A percentile compares a stretch with the other conserved stretches of the same genome.
Conservation (phyloP, 352 stramenopile genomes). For the Globisporangium rhizosaccharum region DNA sequence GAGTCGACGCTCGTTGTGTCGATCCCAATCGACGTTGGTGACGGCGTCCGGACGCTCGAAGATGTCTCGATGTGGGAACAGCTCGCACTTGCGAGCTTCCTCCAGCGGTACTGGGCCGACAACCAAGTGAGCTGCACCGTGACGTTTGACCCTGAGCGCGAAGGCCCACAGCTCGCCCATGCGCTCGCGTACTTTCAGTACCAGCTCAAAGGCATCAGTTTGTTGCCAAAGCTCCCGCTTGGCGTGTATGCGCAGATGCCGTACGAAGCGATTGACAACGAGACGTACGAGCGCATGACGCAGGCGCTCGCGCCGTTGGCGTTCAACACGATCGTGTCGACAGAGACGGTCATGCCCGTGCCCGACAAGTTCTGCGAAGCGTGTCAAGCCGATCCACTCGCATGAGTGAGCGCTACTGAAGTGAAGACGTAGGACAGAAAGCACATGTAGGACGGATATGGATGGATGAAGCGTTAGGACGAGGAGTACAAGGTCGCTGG, state of each 20-base stretch:
- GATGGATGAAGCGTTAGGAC: too few relatives aligned
- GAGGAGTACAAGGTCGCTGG: too few relatives aligned
- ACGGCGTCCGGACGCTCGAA: slow-evolving; percentile 75
- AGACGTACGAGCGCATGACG: slow-evolving; percentile 52
- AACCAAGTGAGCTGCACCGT: slow-evolving; percentile 94
- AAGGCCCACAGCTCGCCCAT: slow-evolving; percentile 71
- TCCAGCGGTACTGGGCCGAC: slow-evolving; percentile 93
- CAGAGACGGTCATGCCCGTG: slow-evolving; percentile 27
- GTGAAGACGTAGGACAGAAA: too few relatives aligned
- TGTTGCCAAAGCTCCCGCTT: slow-evolving; percentile 77
- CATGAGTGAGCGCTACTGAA: background rate
- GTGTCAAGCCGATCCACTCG: slow-evolving; percentile 18
- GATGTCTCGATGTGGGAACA: slow-evolving; percentile 92
- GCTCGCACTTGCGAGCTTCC: slow-evolving; percentile 86
- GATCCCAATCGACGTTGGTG: slow-evolving; percentile 87
- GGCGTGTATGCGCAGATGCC: slow-evolving; percentile 89
- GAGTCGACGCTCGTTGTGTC: slow-evolving; percentile 84
- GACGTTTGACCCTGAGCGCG: slow-evolving; percentile 87
- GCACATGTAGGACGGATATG: too few relatives aligned
- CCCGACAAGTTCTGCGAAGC: slow-evolving; percentile 59
- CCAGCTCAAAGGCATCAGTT: slow-evolving; percentile 90
- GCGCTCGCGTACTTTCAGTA: slow-evolving; percentile 92
- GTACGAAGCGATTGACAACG: slow-evolving; percentile 87
- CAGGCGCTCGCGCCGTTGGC: slow-evolving; percentile 29
- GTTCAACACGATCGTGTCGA: slow-evolving; percentile 36